Conservation (phyloP, 83 land plant species). For the Larix sibirica region DNA sequence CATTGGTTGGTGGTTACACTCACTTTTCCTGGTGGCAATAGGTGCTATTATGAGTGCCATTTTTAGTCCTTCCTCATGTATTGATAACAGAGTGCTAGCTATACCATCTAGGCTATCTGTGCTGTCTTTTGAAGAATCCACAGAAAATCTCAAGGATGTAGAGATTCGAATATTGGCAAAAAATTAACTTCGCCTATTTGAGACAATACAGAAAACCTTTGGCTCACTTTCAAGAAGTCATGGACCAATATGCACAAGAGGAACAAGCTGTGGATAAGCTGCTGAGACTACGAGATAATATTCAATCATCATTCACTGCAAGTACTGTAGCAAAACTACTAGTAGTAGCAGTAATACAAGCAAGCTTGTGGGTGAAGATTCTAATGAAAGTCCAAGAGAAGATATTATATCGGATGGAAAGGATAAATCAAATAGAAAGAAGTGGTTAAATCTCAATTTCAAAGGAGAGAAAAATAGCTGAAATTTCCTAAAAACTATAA, state of each 20-base stretch:
- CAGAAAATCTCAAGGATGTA: slow-evolving; percentile 67
- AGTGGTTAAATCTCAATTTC: slow-evolving; percentile 71
- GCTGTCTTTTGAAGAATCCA: slow-evolving; percentile 68
- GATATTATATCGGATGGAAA: slow-evolving; percentile 47
- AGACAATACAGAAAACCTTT: slow-evolving; percentile 77
- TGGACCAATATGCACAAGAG: slow-evolving; percentile 69
- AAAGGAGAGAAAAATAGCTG: slow-evolving; percentile 25
- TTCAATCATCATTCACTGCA: slow-evolving; percentile 83
- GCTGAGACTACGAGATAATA: slow-evolving; percentile 70
- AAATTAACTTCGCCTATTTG: slow-evolving; percentile 80
- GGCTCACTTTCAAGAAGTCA: slow-evolving; percentile 83
- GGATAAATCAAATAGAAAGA: slow-evolving; percentile 72
- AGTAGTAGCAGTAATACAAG: slow-evolving; percentile 42
- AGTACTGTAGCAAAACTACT: slow-evolving; percentile 18
- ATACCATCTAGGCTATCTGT: slow-evolving; percentile 87
- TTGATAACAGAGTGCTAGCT: slow-evolving; percentile 86
- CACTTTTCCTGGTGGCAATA: neutral
- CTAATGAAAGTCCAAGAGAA: slow-evolving; percentile 32
- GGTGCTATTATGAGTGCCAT: too few relatives aligned
- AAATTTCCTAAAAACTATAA: too few relatives aligned
- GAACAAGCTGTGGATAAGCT: slow-evolving; percentile 82
- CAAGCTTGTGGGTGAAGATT: slow-evolving; percentile 50
- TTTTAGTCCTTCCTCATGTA: slow-evolving; percentile 15
- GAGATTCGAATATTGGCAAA: slow-evolving; percentile 83
- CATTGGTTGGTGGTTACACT: slow-evolving; percentile 90